Conservation (phyloP, 257 asterid genomes). For the Solanum chmielewskii region DNA sequence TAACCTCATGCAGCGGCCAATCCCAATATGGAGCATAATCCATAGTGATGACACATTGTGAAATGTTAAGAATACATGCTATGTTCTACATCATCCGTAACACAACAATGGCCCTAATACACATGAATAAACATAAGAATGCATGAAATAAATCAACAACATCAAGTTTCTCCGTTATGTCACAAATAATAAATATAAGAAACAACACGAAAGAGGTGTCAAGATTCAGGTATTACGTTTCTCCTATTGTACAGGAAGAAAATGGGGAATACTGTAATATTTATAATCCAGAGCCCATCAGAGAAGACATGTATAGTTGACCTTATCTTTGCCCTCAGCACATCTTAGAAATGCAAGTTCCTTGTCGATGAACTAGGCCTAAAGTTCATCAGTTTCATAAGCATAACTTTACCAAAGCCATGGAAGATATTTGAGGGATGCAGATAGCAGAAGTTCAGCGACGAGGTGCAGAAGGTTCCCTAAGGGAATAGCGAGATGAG, state of each 20-base stretch:
- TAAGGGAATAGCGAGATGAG: conserved; percentile 53
- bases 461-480: conserved; percentile 36
- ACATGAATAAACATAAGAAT: neutral
- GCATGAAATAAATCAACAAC: neutral
- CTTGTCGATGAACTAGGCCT: neutral
- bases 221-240: neutral
- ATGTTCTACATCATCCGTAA: neutral
- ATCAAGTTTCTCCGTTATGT: neutral
- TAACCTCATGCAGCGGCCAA: neutral
- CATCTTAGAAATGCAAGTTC: neutral
- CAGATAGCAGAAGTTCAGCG: conserved; percentile 12
- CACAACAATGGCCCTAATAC: neutral
- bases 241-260: neutral
- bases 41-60: neutral
- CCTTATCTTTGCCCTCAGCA: neutral
- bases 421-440: neutral
- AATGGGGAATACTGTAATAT: neutral
- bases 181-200: neutral
- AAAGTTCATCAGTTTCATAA: neutral
- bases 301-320: neutral
- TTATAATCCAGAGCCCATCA: neutral
- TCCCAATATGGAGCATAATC: neutral
- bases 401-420: neutral
- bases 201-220: neutral
- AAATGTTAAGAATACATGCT: neutral